Base-by-base conservation (phyloP, 1,139 yeast species). In the Wickerhamomyces sp. region DNA sequence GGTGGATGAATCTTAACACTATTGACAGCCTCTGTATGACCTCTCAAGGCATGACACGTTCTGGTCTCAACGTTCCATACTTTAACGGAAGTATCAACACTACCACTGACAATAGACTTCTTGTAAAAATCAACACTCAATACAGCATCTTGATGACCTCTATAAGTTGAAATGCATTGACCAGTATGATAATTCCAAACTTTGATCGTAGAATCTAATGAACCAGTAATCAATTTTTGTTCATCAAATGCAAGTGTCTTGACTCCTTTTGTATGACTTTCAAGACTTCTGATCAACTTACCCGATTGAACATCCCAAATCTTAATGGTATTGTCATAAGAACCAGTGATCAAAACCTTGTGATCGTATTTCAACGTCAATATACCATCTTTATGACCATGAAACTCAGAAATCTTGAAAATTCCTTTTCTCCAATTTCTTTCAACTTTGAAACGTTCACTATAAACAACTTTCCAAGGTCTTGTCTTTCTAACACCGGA, bases 131-230 rank as follows among this genome's bases (percentile, higher is more conserved):
- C 71, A 36, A 91, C 88, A 42, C 87, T 75, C 30, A 85, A 69
- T 5, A 91, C 95, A 30, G 87, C 79, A 52, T 84, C 94, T 34
- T 81, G 82, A 59, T 91, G 97, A 4, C 97, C 97, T 28, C 93
- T 68, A 59, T 91, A 88, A 0, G 97, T 88, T 16, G 95, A 85
- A 19, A 91, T 78, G 54, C 96, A 89, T 55, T 84, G 85, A 25
- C 98, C 98, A 1, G 95, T 87, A 45, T 83, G 83, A 61, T 86
- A 87, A 60, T 89, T 88, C 98, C 98, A 91, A 22, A 91, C 94
- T 49, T 89, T 82, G 41, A 91, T 87, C 0, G 96, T 88, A 34
- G 82, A 74, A 60, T 91, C 98, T 56, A 87, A 68, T 2, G 96
- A 89, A 14, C 96, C 96, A 3, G 96, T 84, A 31, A 91, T 87